Evolutionary conservation across 768 basidiomycete genomes (phyloP), one percentile per base, ranked within the genome.

Genomic region (Psilocybe cyanescens): DNA sequence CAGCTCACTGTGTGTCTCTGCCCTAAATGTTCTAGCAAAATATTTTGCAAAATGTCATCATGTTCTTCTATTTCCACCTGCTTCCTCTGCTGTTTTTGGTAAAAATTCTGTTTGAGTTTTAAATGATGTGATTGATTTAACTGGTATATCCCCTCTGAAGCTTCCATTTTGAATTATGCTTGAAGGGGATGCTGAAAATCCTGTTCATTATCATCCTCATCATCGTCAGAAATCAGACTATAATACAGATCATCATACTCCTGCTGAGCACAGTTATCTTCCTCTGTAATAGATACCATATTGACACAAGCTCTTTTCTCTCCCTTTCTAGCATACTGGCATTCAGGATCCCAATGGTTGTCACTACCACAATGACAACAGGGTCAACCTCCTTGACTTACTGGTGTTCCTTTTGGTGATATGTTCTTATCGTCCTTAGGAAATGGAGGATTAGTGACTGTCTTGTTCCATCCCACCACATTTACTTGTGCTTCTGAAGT

Each of bases 321-420:
- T 0, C 48, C 62, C 19, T 59, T 62, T 12, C 28, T 6, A 4
- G 71, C 57, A 55, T 76, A 61, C 29, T 67, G 70, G 59, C 76
- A 75, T 11, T 76, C 72, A 8, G 61, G 50, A 52, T 77, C 71
- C 76, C 74, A 76, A 46, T 76, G 75, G n/a, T 74, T 72, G 0
- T 49, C 65, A 47, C 69, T 71, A 0, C 75, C 71, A 55, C 75
- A 73, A 57, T 76, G 72, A 8, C 71, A 45, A 53, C 75, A 76
- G 0, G 76, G 74, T 30, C 75, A 51, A 6, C 67, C 69, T 7
- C 69, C 67, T 56, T 69, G 65, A 3, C 47, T 19, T 31, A 60
- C 66, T 1, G 68, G 68, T 16, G 64, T 68, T 0, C 47, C 63
- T 31, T 48, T 57, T 6, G 39, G 44, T 0, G 65, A 66, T 0